A percentile compares a stretch with the other conserved stretches of the same genome.
Conservation (phyloP, 805 yeast species). For the Babjeviella inositovora region DNA sequence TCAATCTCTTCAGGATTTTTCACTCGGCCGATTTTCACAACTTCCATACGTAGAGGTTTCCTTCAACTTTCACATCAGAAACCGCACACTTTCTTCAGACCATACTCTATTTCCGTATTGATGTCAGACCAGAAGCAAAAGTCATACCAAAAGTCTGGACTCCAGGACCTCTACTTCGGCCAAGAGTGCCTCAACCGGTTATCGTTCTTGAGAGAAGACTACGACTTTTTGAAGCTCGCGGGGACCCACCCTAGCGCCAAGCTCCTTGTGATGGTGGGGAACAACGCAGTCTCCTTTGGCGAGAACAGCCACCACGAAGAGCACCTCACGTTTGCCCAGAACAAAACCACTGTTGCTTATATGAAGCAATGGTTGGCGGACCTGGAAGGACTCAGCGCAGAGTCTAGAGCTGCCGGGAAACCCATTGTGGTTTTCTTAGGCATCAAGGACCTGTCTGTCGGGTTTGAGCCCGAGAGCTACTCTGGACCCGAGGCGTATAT, state of each 20-base stretch:
- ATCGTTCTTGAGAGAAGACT: slow-evolving; percentile 36
- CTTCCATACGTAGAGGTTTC: too few relatives aligned
- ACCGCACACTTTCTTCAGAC: too few relatives aligned
- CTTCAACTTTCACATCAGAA: too few relatives aligned
- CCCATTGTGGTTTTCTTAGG: slow-evolving; percentile 20
- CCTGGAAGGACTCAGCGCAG: slow-evolving; percentile 3
- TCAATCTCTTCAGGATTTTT: too few relatives aligned
- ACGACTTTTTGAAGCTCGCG: slow-evolving; percentile 25
- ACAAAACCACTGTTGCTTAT: slow-evolving; percentile 3
- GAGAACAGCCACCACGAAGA: slow-evolving; percentile 3
- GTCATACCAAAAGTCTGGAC: too few relatives aligned
- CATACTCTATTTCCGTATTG: too few relatives aligned
- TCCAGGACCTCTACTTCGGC: slow-evolving; percentile 35
- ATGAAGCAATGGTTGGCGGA: slow-evolving; percentile 10
- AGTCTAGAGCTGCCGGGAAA: slow-evolving; percentile 2
- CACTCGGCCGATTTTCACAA: too few relatives aligned
- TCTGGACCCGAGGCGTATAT: slow-evolving; percentile 14
- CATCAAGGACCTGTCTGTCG: slow-evolving; percentile 25
- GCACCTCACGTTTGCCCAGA: slow-evolving; percentile 5
- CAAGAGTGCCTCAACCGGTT: slow-evolving; percentile 34
- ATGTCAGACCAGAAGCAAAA: too few relatives aligned
- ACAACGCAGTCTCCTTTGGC: background rate
- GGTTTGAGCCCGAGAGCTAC: slow-evolving; percentile 10
- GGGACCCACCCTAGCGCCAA: slow-evolving; percentile 24
- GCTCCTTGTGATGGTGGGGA: slow-evolving; percentile 10